Evolutionary conservation across 352 stramenopile genomes (phyloP), one percentile per base, ranked within the genome.

Genomic region (Globisporangium canariense): DNA sequence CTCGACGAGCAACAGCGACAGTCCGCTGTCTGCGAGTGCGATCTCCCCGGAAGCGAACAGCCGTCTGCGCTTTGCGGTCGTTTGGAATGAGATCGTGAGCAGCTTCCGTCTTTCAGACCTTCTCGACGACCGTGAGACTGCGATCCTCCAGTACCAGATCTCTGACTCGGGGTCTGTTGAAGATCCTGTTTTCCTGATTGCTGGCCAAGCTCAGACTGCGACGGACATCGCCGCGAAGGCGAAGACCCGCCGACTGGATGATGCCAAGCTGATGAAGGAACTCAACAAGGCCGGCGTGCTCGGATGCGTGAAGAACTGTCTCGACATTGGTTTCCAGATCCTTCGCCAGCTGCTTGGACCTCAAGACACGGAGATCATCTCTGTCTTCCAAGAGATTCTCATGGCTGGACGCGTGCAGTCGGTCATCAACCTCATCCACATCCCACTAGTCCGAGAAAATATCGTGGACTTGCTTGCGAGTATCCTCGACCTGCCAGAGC

Each of bases 51-150:
- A 92, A 61, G 86, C 83, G 16, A 93, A 93, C 60, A 90, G 80
- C 47, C 85, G 85, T 2, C 65, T 96, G 56, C 86, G 88, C 14
- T 96, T 96, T 58, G 85, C 84, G 2, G 86, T 96, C 0, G 88
- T 96, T 8, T 96, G 88, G 88, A 96, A 96, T 50, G 88, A 94
- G 56, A 92, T 94, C 64, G 77, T 96, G 16, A 96, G 86, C 75
- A 94, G 88, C 68, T 96, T 94, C 63, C 86, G 88, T 22, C 64
- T 96, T 51, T 93, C 86, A 1, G 88, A 96, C 68, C 74, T 96
- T 54, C 69, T 96, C 34, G 88, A 96, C 58, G 86, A 96, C 62
- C 79, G 88, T 36, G 86, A 96, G 67, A 93, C 86, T 8, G 86
- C 88, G 0, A 93, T 96, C 66, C 68, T 96, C 41, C 88, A 96